These are phyloP conservation scores for Porcisia deanei DNA, from an alignment of 208 protist genomes.

Conservation along the genomic window DNA sequence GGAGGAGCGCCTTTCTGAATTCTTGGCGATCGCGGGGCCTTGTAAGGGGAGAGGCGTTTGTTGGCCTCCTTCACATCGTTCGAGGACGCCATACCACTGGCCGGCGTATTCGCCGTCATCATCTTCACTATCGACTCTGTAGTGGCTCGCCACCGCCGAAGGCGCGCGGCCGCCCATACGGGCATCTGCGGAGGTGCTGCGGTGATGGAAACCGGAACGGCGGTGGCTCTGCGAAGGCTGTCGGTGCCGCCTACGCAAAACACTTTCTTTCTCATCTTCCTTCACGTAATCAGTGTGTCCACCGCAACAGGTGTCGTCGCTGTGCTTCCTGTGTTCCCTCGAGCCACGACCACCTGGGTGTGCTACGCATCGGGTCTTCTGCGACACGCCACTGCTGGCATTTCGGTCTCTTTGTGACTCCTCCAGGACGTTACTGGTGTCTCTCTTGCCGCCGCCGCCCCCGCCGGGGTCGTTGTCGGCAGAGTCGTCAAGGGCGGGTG, in stretches of 20 bases:
- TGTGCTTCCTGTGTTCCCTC: neutral
- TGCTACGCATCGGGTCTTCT: neutral
- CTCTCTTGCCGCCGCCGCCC: neutral
- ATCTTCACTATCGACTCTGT: conserved; percentile 2
- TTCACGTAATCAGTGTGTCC: neutral
- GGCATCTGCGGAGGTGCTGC: conserved; percentile 11
- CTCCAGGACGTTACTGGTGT: neutral
- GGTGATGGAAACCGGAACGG: neutral
- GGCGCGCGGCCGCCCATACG: neutral
- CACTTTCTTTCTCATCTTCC: neutral
- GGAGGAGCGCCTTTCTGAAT: neutral
- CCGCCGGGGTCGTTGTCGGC: neutral
- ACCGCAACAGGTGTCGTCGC: neutral
- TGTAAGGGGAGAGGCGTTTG: conserved; percentile 2
- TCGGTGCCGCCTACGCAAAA: neutral
- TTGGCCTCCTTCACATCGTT: neutral
- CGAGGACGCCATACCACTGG: conserved; percentile 2
- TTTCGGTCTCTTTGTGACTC: neutral
- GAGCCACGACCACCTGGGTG: neutral
- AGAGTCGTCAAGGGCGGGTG: neutral
- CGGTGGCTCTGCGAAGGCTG: too few relatives aligned
- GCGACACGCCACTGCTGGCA: neutral
- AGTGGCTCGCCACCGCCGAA: neutral
- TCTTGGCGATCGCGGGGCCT: conserved; percentile 3
- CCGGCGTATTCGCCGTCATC: conserved; percentile 11